Base-by-base conservation (phyloP, 106 monocot species). In the Chionographis japonica region DNA sequence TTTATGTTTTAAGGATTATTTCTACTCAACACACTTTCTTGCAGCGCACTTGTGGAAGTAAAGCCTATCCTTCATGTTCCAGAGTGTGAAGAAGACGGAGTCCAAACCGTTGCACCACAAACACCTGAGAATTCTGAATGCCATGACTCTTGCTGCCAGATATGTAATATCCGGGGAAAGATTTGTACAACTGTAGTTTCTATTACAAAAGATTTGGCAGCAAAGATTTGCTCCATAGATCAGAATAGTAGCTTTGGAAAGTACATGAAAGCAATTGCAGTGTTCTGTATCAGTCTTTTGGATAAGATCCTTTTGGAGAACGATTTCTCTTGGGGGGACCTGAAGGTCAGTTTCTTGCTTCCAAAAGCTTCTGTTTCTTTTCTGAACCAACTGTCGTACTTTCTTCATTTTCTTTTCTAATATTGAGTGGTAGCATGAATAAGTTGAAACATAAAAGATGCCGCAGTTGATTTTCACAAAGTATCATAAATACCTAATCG, bases 1-100 rank as follows among this genome's bases (percentile, higher is more conserved):
- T 27, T 27, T 27, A 27, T 0, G 27, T 27, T 27, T 27, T 27
- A 27, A 27, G 27, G 27, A 27, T 27, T 27, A 10, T 6, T 46
- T 6, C 46, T 6, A 46, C 46, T 46, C 9, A 6, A 46, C 9
- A 46, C 9, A 6, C 46, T 46, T 72, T 76, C 8, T n/a, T 83
- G 71, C 83, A 90, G 95, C 60, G 88, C 95, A 51, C 77, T 67
- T 60, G 79, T 95, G 50, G 95, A 95, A 79, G 56, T 95, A 69
- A 95, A 95, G 58, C 95, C 95, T 60, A 60, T 91, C 9, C 74
- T 95, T 50, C 72, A 91, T 56, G 37, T 84, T 56, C 79, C 81
- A 19, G 79, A 78, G 12, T 51, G 76, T 71, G 50, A 27, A 46
- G 68, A 77, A 40, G 72, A 17, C 16, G 50, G 58, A 40, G 41